phyloP scores from a whole-genome alignment of 108 stramenopile species.

The Nannochloropsis salina region DNA sequence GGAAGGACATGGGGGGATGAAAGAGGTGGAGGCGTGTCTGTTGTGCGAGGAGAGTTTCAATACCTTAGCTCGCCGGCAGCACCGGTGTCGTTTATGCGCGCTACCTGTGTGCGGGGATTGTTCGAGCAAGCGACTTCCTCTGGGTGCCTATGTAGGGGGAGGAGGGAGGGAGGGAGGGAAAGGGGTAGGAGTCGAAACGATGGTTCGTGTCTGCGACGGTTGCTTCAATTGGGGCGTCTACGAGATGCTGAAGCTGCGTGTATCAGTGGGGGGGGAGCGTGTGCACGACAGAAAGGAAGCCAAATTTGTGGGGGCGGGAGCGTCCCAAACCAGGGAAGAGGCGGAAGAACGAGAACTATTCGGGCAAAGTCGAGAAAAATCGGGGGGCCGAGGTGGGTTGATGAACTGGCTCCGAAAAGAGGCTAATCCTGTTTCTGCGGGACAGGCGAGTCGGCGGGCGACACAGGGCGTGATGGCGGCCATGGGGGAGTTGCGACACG shows the following conservation, averaged over 20 bases:
- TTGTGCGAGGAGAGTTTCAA: constrained; percentile 16
- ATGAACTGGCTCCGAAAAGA: neutral
- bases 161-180: neutral
- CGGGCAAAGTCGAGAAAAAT: neutral
- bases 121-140: neutral
- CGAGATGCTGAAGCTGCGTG: neutral
- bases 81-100: neutral
- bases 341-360: neutral
- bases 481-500: neutral
- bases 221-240: neutral
- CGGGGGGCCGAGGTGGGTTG: neutral
- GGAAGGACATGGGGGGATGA: neutral
- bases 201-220: neutral
- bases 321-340: neutral
- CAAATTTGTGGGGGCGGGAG: neutral
- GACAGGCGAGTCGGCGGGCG: neutral
- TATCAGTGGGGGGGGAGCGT: neutral
- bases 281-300: neutral
- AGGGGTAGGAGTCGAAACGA: neutral
- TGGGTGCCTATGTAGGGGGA: neutral
- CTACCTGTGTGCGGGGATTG: neutral
- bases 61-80: neutral
- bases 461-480: neutral
- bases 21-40: neutral
- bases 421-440: neutral